Evolutionary conservation across 108 stramenopile species (phyloP), one percentile per base, ranked within the genome.

Genomic region (Cyclotella baltica): DNA sequence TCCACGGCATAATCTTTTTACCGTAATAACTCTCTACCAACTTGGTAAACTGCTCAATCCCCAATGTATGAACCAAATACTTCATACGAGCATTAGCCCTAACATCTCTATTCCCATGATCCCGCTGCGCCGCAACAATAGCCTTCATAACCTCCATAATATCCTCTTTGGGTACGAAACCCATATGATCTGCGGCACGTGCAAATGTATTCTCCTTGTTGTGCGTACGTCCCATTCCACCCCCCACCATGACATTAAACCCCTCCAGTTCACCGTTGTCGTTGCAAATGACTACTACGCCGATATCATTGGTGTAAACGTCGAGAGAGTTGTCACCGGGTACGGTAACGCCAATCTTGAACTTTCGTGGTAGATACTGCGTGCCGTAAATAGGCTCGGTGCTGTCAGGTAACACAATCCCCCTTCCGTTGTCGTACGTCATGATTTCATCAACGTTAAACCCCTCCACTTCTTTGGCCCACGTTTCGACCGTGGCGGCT

Each of bases 271-370:
- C 90, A 22, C 89, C 92, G 40, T 74, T 77, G 23, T 81, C 80
- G 72, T 92, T 81, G 66, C 85, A 92, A 67, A 98, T 88, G 50
- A 96, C 97, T 27, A 99, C 93, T 37, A 83, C 72, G 33, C 97
- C 98, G 73, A 99, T 97, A 81, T 98, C 97, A 73, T 99, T 98
- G 31, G 97, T 97, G 90, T 96, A 98, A 50, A 99, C 77, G 90
- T 99, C 98, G 47, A 99, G 66, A 34, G 91, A 92, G 86, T 99
- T 99, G 80, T 97, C 97, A 3, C 97, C 97, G 2, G 92, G 92
- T 51, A 98, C 97, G 4, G 98, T 98, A 27, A 99, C 90, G 55
- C 95, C 97, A 75, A 99, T 98, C 92, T 99, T 99, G 88, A 98
- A 99, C 84, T 99, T 99, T 19, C 97, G 92, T 10, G 98, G 98